Evolutionary conservation across 2,329 filamentous ascomycete species (phyloP), one percentile per base, ranked within the genome.

Genomic region (Microcyclospora pomicola): DNA sequence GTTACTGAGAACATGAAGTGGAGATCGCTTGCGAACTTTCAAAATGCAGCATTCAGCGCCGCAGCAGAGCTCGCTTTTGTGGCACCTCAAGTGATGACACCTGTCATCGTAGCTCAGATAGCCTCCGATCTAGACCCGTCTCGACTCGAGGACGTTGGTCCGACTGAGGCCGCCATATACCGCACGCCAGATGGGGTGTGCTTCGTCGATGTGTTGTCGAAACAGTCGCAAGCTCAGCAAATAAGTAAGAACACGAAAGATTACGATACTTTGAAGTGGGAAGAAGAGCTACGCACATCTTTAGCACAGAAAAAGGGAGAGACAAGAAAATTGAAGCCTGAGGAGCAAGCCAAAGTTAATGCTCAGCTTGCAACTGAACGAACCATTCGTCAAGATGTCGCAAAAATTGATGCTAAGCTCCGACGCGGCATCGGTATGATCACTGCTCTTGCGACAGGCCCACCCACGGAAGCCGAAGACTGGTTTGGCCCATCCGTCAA

Each of bases 231-330:
- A 41, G 74, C 74, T 43, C 66, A 69, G 29, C 64, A 80, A 2
- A 77, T 85, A 2, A 80, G 86, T 61, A 96, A 94, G 63, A 94
- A 85, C 52, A 80, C 76, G 35, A 95, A 93, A 58, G 91, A 96
- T 56, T 94, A 95, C 51, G 85, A 98, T 50, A 92, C 85, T 1
- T 62, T 95, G 31, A 95, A 94, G 60, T 98, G 92, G 91, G 91
- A 98, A 60, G 82, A 88, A 57, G 91, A 98, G 46, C 69, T 98
- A 6, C 73, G 87, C 40, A 72, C 76, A 30, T 85, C 95, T 51
- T 63, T 98, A 31, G 86, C 87, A n/a, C 72, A 83, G 55, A 98
- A 96, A 67, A 94, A 88, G 59, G 88, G 88, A 1, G 75, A 82
- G 42, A 77, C 85, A 50, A 88, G 86, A 65, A 98, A 95, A 62